Evolutionary conservation across 805 yeast species (phyloP), one percentile per base, ranked within the genome.

Genomic region (Diddensiella transvaalensis): DNA sequence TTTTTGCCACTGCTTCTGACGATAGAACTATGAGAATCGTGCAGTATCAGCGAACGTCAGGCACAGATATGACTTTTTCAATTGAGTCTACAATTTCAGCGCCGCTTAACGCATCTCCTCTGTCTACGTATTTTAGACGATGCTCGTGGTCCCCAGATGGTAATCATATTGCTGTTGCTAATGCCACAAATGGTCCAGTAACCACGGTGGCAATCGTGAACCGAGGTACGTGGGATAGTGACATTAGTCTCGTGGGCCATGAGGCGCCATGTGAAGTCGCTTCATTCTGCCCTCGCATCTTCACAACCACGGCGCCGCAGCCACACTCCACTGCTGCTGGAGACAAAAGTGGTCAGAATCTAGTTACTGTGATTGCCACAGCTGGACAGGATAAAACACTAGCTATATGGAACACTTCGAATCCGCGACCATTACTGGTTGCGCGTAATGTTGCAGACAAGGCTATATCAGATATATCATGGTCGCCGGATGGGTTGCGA

Each of bases 1-100:
- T 88, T 65, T 93, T 93, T 70, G 97, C 96, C 4, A 91, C 99
- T 0, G 90, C 95, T 19, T 86, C 96, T 1, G 99, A 93, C 67
- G 99, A 93, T 67, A 75, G 99, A 60, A 85, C 96, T 0, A 82
- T 91, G 42, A 77, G 95, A 50, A 80, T 93, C 22, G 87, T 91
- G 63, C 74, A 97, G 49, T 93, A 90, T 64, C 88, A 88, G 57
- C 80, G 82, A 49, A 76, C 81, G 10, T 78, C 85, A 3, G 72
- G 78, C 4, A 61, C 70, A 1, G 95, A 85, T 52, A 75, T 86
- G 60, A 84, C 90, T 40, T 91, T 93, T 61, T 83, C 89, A 30
- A 78, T 91, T 56, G 99, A 93, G 62, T 83, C 85, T 47, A 79
- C 87, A 3, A 83, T 93, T 2, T 70, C 82, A 24, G 85, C 84